Evolutionary conservation across 1,139 yeast species (phyloP).

Genomic region (Blastobotrys proliferans): DNA sequence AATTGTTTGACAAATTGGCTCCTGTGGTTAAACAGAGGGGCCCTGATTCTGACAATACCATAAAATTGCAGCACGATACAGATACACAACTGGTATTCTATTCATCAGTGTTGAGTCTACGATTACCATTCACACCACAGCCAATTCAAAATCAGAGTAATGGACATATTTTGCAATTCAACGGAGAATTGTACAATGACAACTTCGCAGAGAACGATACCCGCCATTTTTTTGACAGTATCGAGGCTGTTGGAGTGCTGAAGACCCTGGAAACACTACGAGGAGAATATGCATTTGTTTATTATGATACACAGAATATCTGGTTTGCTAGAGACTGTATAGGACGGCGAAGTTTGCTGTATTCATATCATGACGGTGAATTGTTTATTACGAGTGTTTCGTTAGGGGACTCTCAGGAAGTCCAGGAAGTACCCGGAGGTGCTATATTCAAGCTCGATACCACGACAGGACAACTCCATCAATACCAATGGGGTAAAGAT

Average conservation of each 20-base stretch:
- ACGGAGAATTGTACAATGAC: conserved; percentile 78
- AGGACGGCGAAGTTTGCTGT: conserved; percentile 77
- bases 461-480: conserved; percentile 6
- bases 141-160: conserved; percentile 44
- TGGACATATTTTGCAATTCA: conserved; percentile 55
- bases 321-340: conserved; percentile 82
- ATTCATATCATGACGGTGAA: conserved; percentile 31
- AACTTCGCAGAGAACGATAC: conserved; percentile 54
- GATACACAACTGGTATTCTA: conserved; percentile 30
- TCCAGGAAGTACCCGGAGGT: conserved; percentile 34
- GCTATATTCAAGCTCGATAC: conserved; percentile 25
- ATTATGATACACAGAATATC: conserved; percentile 45
- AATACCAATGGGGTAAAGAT: conserved; percentile 15
- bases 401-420: conserved; percentile 12
- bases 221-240: conserved; percentile 36
- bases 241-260: conserved; percentile 29
- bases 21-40: conserved; percentile 10
- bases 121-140: conserved; percentile 74
- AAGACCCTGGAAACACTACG: conserved; percentile 40
- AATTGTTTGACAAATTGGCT: conserved; percentile 5
- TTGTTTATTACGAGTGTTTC: conserved; percentile 32
- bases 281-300: conserved; percentile 80
- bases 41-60: conserved; percentile 8
- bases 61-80: not conserved
- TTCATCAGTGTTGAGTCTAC: conserved; percentile 72